Evolutionary conservation across 768 basidiomycete species (phyloP).

Genomic region (Calocybe indica): DNA sequence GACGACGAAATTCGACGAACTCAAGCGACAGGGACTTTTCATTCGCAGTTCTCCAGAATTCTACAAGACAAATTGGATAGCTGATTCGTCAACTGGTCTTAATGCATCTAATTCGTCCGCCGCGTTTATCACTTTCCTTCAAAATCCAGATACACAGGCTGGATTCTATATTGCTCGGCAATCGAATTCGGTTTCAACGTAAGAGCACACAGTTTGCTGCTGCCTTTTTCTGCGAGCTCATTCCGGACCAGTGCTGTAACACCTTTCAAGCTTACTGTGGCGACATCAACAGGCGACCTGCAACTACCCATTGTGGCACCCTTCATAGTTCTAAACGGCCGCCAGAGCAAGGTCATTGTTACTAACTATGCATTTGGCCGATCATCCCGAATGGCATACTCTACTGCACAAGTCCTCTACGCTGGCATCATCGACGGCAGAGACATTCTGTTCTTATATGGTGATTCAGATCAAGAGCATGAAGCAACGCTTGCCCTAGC

Average conservation of each 20-base stretch:
- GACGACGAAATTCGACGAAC: conserved; percentile 64
- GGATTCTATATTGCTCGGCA: conserved; percentile 73
- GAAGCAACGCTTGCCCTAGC: conserved; percentile 43
- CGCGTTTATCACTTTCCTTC: conserved; percentile 55
- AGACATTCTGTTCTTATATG: conserved; percentile 62
- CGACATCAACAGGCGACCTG: conserved; percentile 44
- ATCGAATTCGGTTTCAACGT: conserved; percentile 61
- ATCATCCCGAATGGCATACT: conserved; percentile 52
- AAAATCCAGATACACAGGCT: conserved; percentile 61
- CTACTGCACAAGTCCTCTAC: conserved; percentile 70
- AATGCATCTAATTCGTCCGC: conserved; percentile 32
- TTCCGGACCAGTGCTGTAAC: conserved; percentile 22
- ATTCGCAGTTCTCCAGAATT: conserved; percentile 75
- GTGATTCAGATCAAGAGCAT: conserved; percentile 48
- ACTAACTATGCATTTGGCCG: conserved; percentile 68
- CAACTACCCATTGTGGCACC: conserved; percentile 50
- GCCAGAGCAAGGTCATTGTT: conserved; percentile 69
- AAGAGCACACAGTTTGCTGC: conserved; percentile 13
- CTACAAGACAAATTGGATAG: conserved; percentile 73
- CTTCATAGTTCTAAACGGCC: conserved; percentile 55
- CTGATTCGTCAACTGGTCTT: conserved; percentile 49
- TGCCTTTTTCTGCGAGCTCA: not conserved
- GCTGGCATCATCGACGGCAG: conserved; percentile 54
- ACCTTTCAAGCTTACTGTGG: conserved; percentile 58
- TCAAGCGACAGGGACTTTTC: conserved; percentile 76